Evolutionary conservation across 768 basidiomycete species (phyloP).

Genomic region (Dioszegia aurantiaca): DNA sequence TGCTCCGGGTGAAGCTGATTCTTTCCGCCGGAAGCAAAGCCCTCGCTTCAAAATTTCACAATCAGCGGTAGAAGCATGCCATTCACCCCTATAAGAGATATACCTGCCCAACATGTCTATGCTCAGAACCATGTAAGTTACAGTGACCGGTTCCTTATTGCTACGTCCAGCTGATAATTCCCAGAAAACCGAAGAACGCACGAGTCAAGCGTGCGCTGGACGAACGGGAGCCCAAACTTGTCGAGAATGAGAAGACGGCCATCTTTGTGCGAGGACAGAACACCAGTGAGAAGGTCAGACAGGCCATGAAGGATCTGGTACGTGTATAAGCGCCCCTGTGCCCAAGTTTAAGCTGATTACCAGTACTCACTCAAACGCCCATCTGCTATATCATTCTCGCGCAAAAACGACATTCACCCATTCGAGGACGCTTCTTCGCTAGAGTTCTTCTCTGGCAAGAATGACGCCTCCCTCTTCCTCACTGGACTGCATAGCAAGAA

Average conservation of each 20-base stretch:
- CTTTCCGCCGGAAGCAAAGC: conserved; percentile 7
- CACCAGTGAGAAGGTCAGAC: conserved; percentile 73
- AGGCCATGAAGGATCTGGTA: conserved; percentile 85
- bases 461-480: conserved; percentile 88
- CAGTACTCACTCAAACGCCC: conserved; percentile 95
- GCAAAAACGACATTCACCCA: conserved; percentile 85
- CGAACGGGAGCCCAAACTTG: conserved; percentile 79
- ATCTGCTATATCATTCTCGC: conserved; percentile 83
- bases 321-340: conserved; percentile 36
- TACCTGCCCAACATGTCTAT: conserved; percentile 45
- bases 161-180: conserved; percentile 12
- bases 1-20: not conserved
- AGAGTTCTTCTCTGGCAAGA: conserved; percentile 90
- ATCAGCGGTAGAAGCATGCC: too few relatives aligned
- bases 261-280: conserved; percentile 88
- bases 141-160: not conserved
- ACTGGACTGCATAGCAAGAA: conserved; percentile 93
- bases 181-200: conserved; percentile 90
- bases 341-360: too few relatives aligned
- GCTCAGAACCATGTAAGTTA: conserved; percentile 51
- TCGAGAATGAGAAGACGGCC: conserved; percentile 73
- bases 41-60: conserved; percentile 6
- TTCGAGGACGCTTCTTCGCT: conserved; percentile 81
- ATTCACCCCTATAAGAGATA: too few relatives aligned
- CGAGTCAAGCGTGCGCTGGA: conserved; percentile 85